Evolutionary conservation across 805 yeast genomes (phyloP), one percentile per base, ranked within the genome.

Genomic region (Isabelozyma gotoi): DNA sequence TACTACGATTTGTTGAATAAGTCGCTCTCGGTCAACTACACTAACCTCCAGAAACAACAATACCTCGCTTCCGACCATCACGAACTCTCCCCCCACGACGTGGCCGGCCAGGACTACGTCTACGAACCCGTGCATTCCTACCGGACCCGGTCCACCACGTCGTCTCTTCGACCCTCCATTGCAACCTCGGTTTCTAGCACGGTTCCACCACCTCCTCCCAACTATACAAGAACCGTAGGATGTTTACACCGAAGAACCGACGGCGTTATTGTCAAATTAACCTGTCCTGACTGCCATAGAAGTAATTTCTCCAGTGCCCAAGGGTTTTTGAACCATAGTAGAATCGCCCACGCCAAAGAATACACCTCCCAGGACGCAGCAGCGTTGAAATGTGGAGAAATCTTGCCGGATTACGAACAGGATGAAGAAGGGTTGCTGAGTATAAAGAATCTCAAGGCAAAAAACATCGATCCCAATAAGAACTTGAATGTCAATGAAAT

Each of bases 241-340:
- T 82, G 88, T 50, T 73, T 84, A 3, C 84, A 82, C 54, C 70
- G 82, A 48, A 61, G 89, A 47, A 78, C 84, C 4, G 94, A 87
- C 59, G 91, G 91, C 2, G 71, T 84, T 1, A 63, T 84, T 16
- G 89, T 87, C 2, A 72, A 81, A 39, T 70, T 87, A 31, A 81
- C 80, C 7, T 87, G 96, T 59, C 78, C 82, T 1, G 77, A 74
- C 40, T 87, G 96, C 62, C 75, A 71, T 8, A 62, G 91, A 41
- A 74, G 81, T 34, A 86, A 85, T 48, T 87, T 87, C 56, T 82
- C 88, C 7, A 79, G 86, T 11, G 88, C 90, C 0, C 94, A 87
- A 57, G 94, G 94, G 12, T 85, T 87, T 51, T 73, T 85, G 31
- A 87, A 85, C 59, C 95, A 87, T 60, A 78, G 85, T 42, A 71